Percentiles rank a stretch among this genome's conserved stretches.
Conservation (phyloP, 768 basidiomycete genomes). For the Trametes villosa region DNA sequence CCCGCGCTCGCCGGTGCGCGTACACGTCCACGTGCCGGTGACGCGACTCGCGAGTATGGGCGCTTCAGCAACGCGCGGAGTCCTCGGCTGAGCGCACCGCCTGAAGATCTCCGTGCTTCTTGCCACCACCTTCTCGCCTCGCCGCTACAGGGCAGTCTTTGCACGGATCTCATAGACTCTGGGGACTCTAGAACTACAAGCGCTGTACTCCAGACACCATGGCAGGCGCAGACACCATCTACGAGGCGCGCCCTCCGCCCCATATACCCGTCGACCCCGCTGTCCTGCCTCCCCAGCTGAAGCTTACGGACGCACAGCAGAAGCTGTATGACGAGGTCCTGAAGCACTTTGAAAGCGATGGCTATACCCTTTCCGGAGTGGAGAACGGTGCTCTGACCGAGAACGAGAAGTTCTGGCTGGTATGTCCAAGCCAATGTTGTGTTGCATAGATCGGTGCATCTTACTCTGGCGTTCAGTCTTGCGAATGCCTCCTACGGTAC, state of each 20-base stretch:
- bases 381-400: conserved; percentile 54
- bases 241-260: conserved; percentile 25
- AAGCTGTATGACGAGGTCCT: conserved; percentile 58
- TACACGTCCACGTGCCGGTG: conserved; percentile 11
- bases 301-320: conserved; percentile 49
- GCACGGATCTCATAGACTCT: neutral
- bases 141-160: neutral
- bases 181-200: neutral
- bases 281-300: conserved; percentile 16
- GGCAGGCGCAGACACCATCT: conserved; percentile 21
- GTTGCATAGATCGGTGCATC: neutral
- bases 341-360: conserved; percentile 57
- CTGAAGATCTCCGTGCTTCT: neutral
- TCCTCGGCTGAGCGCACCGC: neutral
- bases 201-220: neutral
- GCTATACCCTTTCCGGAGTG: conserved; percentile 56
- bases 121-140: neutral
- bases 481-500: conserved; percentile 73
- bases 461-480: conserved; percentile 41
- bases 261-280: conserved; percentile 20
- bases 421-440: conserved; percentile 35
- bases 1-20: neutral
- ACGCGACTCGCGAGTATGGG: neutral
- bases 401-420: conserved; percentile 79
- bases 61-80: neutral